Base-by-base conservation (phyloP, 129 eudicot species). In the Erigeron canadensis region DNA sequence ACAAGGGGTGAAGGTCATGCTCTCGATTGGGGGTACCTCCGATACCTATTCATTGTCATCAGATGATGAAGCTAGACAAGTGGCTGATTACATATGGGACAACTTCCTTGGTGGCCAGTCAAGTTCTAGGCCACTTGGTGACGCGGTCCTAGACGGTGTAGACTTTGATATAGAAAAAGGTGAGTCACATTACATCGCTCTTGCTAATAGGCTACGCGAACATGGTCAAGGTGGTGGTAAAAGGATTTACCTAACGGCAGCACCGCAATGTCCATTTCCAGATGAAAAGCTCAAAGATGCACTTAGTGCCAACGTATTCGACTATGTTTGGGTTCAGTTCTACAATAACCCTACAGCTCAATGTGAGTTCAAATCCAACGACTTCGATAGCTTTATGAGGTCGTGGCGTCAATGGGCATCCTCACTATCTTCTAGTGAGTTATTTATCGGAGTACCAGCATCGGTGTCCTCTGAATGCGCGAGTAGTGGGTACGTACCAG, bases 41-140 rank as follows among this genome's bases (percentile, higher is more conserved):
- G 2, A 60, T 0, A 60, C 65, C 34, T 60, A 60, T 34, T 34
- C 65, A 5, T n/a, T 60, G 41, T 60, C 41, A 5, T 60, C 65
- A 60, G 41, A 4, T 9, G 44, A 60, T 10, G 65, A 60, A 2
- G 65, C 65, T 37, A 38, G 1, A 38, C 8, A 9, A 10, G 8
- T 60, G n/a, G 65, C 65, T 22, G 65, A 60, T 60, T 60, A 60
- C 43, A 60, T 60, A 60, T 60, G 65, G 65, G 28, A 60, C 65
- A 60, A 60, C 17, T 60, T 60, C n/a, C 65, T 60, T 60, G 65
- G 44, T 5, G 65, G 65, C 8, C 44, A 34, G 13, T 34, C 65
- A 2, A 34, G n/a, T 60, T 60, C 65, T 4, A 60, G 65, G 34
- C 65, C 65, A 60, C 65, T 60, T 60, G 65, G 65, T 10, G 65